phyloP scores from a whole-genome alignment of 768 basidiomycete species.

The Auriculariales sp. region DNA sequence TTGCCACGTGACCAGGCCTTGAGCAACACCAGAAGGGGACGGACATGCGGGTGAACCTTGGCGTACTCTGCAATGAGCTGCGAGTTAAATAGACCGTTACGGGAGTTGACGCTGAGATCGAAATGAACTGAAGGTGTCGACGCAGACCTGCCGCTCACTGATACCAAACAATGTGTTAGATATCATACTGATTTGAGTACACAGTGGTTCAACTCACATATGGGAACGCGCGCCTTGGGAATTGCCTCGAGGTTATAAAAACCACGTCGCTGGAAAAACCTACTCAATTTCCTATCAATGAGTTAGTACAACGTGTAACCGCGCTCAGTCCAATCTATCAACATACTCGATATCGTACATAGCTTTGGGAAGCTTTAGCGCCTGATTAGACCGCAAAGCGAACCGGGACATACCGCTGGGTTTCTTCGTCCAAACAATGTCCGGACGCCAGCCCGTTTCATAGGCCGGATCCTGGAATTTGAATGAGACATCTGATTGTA shows the following conservation, averaged over 20 bases:
- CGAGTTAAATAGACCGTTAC: constrained; percentile 39
- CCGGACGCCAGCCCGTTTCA: constrained; percentile 17
- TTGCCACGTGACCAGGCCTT: constrained; percentile 37
- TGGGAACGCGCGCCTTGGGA: constrained; percentile 26
- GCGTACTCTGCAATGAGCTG: constrained; percentile 37
- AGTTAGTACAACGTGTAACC: neutral
- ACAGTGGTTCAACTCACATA: constrained; percentile 17
- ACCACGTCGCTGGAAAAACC: constrained; percentile 15
- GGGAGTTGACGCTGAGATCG: constrained; percentile 52
- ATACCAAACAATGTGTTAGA: neutral
- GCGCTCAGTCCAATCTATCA: neutral
- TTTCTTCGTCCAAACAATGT: constrained; percentile 11
- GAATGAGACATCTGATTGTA: neutral
- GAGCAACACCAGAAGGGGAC: constrained; percentile 29
- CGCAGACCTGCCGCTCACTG: neutral
- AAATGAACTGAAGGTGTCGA: constrained; percentile 32
- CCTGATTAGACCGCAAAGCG: neutral
- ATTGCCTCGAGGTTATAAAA: constrained; percentile 21
- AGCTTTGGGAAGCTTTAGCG: constrained; percentile 8
- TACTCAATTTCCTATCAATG: constrained; percentile 17
- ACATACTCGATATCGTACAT: constrained; percentile 19
- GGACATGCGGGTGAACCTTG: constrained; percentile 25
- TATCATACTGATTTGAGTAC: neutral
- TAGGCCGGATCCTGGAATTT: constrained; percentile 19
- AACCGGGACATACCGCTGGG: constrained; percentile 14